Conservation (phyloP, 1,284 basidiomycete species). For the Peniophora sp. region DNA sequence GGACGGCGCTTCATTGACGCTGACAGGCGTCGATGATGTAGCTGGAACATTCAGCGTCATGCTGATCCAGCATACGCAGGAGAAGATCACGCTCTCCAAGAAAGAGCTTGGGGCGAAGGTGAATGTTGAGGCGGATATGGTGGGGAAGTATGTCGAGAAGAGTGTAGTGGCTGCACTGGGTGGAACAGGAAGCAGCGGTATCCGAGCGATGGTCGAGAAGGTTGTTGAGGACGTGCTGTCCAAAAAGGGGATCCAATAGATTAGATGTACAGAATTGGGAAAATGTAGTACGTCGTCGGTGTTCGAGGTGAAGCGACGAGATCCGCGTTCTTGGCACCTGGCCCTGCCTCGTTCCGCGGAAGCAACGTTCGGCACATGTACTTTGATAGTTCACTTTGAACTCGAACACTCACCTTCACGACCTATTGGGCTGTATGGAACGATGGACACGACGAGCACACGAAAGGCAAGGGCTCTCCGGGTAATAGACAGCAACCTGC, state of each 20-base stretch:
- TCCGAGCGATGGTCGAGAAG: slow-evolving; percentile 61
- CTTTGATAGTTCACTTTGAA: too few species aligned
- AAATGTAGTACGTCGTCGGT: neutral
- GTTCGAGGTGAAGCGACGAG: too few species aligned
- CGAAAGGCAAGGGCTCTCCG: too few species aligned
- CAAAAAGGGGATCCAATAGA: slow-evolving; percentile 32
- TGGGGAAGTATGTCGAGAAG: slow-evolving; percentile 83
- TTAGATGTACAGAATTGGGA: neutral
- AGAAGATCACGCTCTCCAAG: slow-evolving; percentile 75
- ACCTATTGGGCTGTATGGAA: too few species aligned
- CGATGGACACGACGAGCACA: too few species aligned
- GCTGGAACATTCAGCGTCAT: slow-evolving; percentile 81
- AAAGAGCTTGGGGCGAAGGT: slow-evolving; percentile 79
- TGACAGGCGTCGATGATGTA: slow-evolving; percentile 77
- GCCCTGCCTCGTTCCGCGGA: too few species aligned
- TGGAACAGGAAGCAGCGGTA: slow-evolving; percentile 43
- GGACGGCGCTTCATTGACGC: slow-evolving; percentile 90
- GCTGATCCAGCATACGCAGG: slow-evolving; percentile 92
- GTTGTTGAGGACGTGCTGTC: slow-evolving; percentile 63
- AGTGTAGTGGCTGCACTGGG: slow-evolving; percentile 71
- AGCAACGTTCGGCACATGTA: too few species aligned
- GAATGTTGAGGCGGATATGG: slow-evolving; percentile 94
- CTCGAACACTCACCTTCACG: too few species aligned
- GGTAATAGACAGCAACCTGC: too few species aligned
- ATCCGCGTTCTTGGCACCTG: too few species aligned